Conservation (phyloP, 2,329 filamentous ascomycete genomes). For the Ophiosphaerella narmari region DNA sequence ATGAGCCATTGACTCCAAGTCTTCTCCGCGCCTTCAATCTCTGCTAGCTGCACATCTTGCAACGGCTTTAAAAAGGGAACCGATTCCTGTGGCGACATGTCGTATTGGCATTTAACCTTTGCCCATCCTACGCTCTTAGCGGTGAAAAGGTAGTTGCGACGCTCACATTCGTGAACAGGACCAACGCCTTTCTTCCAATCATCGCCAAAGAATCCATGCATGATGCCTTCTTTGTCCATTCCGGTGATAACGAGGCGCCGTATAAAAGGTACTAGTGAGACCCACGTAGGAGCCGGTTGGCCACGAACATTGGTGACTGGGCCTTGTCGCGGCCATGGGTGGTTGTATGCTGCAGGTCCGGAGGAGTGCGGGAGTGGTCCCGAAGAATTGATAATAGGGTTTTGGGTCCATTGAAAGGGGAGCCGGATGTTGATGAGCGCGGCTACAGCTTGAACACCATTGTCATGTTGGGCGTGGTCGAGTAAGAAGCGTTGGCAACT, state of each 20-base stretch:
- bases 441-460: slow-evolving; percentile 82
- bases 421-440: slow-evolving; percentile 91
- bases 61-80: slow-evolving; percentile 86
- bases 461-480: slow-evolving; percentile 84
- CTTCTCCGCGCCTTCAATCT: slow-evolving; percentile 81
- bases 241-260: slow-evolving; percentile 88
- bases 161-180: slow-evolving; percentile 82
- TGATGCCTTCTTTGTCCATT: slow-evolving; percentile 82
- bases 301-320: slow-evolving; percentile 45
- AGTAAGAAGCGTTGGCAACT: slow-evolving; percentile 90
- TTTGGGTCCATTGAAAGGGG: slow-evolving; percentile 73
- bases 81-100: slow-evolving; percentile 80
- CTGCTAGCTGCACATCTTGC: slow-evolving; percentile 74
- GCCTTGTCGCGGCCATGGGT: slow-evolving; percentile 50
- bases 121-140: slow-evolving; percentile 92
- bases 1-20: slow-evolving; percentile 94
- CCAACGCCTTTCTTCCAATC: slow-evolving; percentile 83
- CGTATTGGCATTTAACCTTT: slow-evolving; percentile 86
- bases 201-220: slow-evolving; percentile 97
- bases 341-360: slow-evolving; percentile 40
- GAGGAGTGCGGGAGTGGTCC: slow-evolving; percentile 37
- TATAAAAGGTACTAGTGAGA: slow-evolving; percentile 86
- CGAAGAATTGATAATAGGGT: slow-evolving; percentile 52
- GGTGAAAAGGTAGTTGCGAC: slow-evolving; percentile 92
- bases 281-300: slow-evolving; percentile 48